These are phyloP conservation scores for Closterium sp. DNA, from an alignment of 139 green algal species.

Conservation along the genomic window DNA sequence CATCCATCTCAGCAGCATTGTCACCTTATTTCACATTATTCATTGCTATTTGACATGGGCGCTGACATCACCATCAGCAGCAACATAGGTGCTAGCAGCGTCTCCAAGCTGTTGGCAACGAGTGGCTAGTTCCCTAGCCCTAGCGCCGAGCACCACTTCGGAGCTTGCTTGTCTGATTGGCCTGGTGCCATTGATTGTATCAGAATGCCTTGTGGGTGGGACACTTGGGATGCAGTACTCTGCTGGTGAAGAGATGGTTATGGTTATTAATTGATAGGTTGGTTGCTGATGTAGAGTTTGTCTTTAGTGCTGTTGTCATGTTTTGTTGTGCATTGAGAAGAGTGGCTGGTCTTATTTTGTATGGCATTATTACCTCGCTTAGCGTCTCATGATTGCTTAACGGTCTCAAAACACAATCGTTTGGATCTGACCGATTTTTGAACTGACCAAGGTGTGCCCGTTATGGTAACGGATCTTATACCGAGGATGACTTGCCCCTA, in stretches of 20 bases:
- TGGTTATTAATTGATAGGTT: not conserved
- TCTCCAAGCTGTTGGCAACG: too few species aligned
- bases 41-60: too few species aligned
- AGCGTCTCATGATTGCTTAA: not conserved
- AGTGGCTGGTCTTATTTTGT: not conserved
- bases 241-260: not conserved
- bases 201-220: too few species aligned
- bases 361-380: not conserved
- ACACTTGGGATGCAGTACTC: not conserved
- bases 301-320: not conserved
- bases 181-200: not conserved
- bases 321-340: not conserved
- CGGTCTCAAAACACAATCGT: not conserved
- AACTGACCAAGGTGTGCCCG: too few species aligned
- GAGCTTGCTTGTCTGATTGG: not conserved
- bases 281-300: too few species aligned
- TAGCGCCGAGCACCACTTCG: not conserved
- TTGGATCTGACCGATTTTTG: too few species aligned
- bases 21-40: not conserved
- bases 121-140: not conserved
- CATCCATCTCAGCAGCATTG: not conserved
- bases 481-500: too few species aligned
- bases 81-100: too few species aligned
- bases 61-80: too few species aligned
- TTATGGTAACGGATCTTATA: too few species aligned